Evolutionary conservation across 768 basidiomycete species (phyloP), one percentile per base, ranked within the genome.

Genomic region (Kockovaella imperatae): DNA sequence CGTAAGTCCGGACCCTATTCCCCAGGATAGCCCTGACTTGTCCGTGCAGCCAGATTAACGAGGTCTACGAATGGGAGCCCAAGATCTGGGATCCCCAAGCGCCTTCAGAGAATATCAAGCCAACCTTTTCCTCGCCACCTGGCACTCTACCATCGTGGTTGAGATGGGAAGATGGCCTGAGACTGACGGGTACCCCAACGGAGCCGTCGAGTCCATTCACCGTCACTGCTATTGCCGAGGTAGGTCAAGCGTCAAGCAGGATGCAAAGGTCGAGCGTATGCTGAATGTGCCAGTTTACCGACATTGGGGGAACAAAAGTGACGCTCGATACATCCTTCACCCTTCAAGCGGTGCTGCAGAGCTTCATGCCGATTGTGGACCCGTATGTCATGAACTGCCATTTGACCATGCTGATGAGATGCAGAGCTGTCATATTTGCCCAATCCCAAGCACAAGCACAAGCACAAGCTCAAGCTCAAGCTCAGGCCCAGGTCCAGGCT

Each of bases 41-140:
- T 20, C 20, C 32, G 4, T 4, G n/a, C 39, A 60, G 56, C 10
- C 41, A 69, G 38, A 47, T 69, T 40, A 71, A 71, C 21, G 73
- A 87, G 21, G 78, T 77, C 42, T 96, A 87, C 86, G 77, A 79
- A 28, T 99, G 90, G 87, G 79, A 83, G 47, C 90, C 93, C 25
- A 83, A 85, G 53, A 82, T 99, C 35, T 96, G 91, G 89, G 91
- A 97, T 74, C 95, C 93, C 5, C 91, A 96, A 69, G 83, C 83
- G 34, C 83, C 86, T 11, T 82, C 85, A 60, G 76, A 82, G 47
- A 86, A 84, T 63, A 74, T 89, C 55, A 78, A 81, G 38, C 86
- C 93, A 28, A 75, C 77, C 14, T 96, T 85, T 63, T 80, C 76
- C 57, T 91, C 87, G 1, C 86, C 90, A 14, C 76, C 74, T 29